These are phyloP conservation scores for Fonsecaea pugnacius DNA, from an alignment of 2,329 filamentous ascomycete species.

Conservation along the genomic window DNA sequence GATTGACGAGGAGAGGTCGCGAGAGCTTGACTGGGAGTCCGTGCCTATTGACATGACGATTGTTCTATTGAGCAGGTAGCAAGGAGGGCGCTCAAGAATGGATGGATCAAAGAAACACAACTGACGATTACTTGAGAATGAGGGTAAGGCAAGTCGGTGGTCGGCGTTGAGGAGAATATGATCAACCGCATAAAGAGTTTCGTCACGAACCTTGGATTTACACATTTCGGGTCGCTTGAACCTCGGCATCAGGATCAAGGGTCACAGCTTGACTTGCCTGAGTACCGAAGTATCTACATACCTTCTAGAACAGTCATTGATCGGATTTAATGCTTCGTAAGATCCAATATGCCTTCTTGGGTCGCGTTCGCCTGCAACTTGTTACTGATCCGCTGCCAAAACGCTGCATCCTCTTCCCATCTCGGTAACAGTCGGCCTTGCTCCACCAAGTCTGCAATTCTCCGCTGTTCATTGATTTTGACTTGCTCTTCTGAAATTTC, in stretches of 20 bases:
- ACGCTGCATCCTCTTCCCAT: constrained; percentile 50
- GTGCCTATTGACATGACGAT: constrained; percentile 37
- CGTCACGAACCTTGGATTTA: constrained; percentile 13
- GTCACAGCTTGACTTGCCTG: background rate
- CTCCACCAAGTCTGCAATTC: constrained; percentile 37
- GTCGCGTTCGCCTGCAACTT: constrained; percentile 65
- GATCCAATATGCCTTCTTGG: constrained; percentile 53
- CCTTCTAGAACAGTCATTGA: background rate
- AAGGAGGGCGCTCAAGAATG: background rate
- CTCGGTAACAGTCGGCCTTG: constrained; percentile 56
- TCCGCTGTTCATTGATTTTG: constrained; percentile 19
- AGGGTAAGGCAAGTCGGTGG: background rate
- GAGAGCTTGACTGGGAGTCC: constrained; percentile 52
- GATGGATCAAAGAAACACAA: background rate
- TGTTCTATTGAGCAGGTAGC: background rate
- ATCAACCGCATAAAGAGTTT: constrained; percentile 3
- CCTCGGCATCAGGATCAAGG: constrained; percentile 15
- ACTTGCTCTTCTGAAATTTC: constrained; percentile 15
- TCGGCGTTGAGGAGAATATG: background rate
- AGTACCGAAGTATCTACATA: background rate
- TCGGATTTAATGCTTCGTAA: constrained; percentile 13
- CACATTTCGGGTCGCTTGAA: constrained; percentile 18
- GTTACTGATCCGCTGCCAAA: constrained; percentile 65
- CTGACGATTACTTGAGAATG: background rate
- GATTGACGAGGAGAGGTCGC: constrained; percentile 68